Base-by-base conservation (phyloP, 805 yeast species). In the Blastobotrys chiropterorum region DNA sequence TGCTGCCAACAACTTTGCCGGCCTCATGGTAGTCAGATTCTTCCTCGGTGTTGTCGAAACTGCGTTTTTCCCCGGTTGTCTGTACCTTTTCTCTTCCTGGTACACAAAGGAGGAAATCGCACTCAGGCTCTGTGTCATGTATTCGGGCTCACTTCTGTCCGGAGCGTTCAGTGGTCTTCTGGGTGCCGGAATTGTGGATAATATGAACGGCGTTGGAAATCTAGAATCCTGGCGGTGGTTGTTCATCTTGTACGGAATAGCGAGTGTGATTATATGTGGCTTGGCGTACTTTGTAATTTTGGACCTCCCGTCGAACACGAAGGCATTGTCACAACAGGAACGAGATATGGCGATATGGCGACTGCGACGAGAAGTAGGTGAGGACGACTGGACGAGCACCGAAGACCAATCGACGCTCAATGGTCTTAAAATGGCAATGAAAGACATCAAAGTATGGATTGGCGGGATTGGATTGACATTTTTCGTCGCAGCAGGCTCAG, bases 121-220 rank as follows among this genome's bases (percentile, higher is more conserved):
- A n/a, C 56, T 66, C 8, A 58, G 78, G 49, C 61, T 65, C 44
- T 65, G 74, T 4, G 54, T 70, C 22, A 70, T 72, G 55, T 71
- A 68, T 39, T 56, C 65, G 17, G 73, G 73, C 13, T 69, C 65
- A 38, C 63, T 61, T 45, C 56, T 66, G 49, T 72, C 65, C 48
- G 84, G 85, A 44, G 80, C 81, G 1, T 77, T 80, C 62, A 81
- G 82, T 48, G 84, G 85, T 15, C 45, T 58, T 1, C 45, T 56
- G 6, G n/a, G n/a, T n/a, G 60, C 55, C 11, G 63, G 77, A 53
- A 82, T 77, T 16, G 68, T 80, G 47, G 62, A 72, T 7, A 62
- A 65, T 38, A 70, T 76, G 55, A 61, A 67, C 45, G 76, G 74
- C 0, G 59, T 62, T 7, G 67, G 70, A 1, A 61, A 65, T 5